These are phyloP conservation scores for Gryganskiella cystojenkinii DNA, from an alignment of 192 early-diverging fungal species.

Conservation along the genomic window DNA sequence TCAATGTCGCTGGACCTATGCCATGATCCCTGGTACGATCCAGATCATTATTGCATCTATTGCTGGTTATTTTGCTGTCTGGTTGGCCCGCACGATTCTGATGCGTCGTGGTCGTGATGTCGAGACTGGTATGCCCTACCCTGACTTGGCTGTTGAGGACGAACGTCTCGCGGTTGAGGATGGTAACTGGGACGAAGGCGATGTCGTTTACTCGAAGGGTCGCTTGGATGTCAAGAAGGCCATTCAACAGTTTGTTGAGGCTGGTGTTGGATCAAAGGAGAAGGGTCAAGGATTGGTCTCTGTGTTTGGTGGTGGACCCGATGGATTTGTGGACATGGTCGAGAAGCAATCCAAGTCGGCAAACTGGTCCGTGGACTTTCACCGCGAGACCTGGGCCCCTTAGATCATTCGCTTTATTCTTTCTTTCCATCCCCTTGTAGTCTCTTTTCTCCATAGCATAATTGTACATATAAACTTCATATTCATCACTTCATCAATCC, in stretches of 20 bases:
- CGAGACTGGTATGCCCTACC: constrained; percentile 41
- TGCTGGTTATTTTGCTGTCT: constrained; percentile 44
- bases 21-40: constrained; percentile 37
- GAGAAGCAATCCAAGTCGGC: constrained; percentile 43
- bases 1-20: constrained; percentile 49
- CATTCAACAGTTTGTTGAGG: constrained; percentile 43
- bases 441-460: not conserved
- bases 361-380: constrained; percentile 46
- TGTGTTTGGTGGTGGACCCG: constrained; percentile 51
- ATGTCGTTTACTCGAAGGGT: constrained; percentile 45
- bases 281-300: constrained; percentile 41
- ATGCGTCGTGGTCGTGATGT: constrained; percentile 41
- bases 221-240: constrained; percentile 51
- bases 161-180: constrained; percentile 34
- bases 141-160: constrained; percentile 30
- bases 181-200: constrained; percentile 54
- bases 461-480: not conserved
- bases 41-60: constrained; percentile 35
- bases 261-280: constrained; percentile 45
- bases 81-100: constrained; percentile 26
- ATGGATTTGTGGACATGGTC: constrained; percentile 50
- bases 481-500: too few relatives aligned
- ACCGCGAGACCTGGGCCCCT: constrained; percentile 52
- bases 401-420: not conserved
- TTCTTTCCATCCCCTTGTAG: not conserved